These are phyloP conservation scores for Lachnellula subtilissima DNA, from an alignment of 2,329 filamentous ascomycete species.

Conservation along the genomic window DNA sequence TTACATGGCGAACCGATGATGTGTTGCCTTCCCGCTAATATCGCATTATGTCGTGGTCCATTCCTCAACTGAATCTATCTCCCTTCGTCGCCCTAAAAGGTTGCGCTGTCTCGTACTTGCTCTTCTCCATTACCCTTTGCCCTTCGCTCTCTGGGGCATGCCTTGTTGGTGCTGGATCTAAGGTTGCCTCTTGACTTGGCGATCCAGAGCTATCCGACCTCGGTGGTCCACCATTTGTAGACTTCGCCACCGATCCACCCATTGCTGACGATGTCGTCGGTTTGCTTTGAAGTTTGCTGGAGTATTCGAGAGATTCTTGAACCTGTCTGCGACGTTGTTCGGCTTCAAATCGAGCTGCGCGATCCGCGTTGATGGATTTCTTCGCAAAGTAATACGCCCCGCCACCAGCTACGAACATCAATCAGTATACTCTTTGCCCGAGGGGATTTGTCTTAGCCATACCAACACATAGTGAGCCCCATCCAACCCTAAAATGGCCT, in stretches of 20 bases:
- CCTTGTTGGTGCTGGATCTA: constrained; percentile 79
- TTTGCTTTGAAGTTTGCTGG: constrained; percentile 23
- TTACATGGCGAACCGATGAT: constrained; percentile 3
- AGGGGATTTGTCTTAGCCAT: constrained; percentile 33
- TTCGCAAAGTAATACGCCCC: constrained; percentile 97
- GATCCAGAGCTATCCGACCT: constrained; percentile 54
- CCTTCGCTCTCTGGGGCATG: constrained; percentile 71
- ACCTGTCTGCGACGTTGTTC: constrained; percentile 56
- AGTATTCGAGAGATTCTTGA: constrained; percentile 50
- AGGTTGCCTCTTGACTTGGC: constrained; percentile 64
- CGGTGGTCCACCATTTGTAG: constrained; percentile 45
- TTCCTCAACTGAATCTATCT: constrained; percentile 67
- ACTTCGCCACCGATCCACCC: constrained; percentile 21
- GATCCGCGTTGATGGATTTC: constrained; percentile 86
- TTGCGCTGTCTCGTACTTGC: constrained; percentile 79
- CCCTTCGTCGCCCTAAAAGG: constrained; percentile 78
- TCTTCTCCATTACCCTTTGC: constrained; percentile 67
- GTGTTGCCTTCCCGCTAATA: background rate
- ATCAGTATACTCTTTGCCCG: constrained; percentile 10
- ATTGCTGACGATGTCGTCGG: constrained; percentile 10
- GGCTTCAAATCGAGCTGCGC: constrained; percentile 63
- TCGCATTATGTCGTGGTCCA: background rate
- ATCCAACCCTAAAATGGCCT: constrained; percentile 65
- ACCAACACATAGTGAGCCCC: constrained; percentile 85
- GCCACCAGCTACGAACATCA: constrained; percentile 61